phyloP scores from a whole-genome alignment of 345 rosid genomes.

The Salix exigua region DNA sequence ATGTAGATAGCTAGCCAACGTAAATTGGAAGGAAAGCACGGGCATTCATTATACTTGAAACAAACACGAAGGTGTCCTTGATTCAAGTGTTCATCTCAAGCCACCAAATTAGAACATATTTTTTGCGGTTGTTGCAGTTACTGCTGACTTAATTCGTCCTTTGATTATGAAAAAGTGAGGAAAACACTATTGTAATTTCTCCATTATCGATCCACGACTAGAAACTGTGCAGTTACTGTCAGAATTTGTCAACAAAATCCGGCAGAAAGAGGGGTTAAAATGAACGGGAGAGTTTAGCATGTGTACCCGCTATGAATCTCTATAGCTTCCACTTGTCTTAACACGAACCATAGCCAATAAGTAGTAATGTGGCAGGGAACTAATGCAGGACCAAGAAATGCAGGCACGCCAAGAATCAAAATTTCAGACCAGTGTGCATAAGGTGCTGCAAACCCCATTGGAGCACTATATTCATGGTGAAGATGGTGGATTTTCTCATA shows the following conservation, averaged over 20 bases:
- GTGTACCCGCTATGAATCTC: conserved; percentile 23
- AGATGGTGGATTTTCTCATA: conserved; percentile 27
- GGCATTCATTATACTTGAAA: no score
- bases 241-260: no score
- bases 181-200: neutral
- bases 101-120: no score
- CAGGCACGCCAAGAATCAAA: conserved; percentile 21
- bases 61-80: no score
- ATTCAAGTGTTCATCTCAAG: no score
- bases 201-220: no score
- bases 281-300: neutral
- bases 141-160: no score
- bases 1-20: no score
- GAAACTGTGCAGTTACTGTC: no score
- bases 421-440: conserved; percentile 34
- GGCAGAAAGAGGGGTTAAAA: neutral
- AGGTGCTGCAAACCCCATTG: conserved; percentile 18
- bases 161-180: no score
- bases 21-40: no score
- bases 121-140: no score
- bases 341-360: conserved; percentile 24
- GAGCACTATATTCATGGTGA: conserved; percentile 28
- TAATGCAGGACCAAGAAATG: conserved; percentile 29
- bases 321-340: conserved; percentile 27
- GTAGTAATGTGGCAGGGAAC: conserved; percentile 27